Base-by-base conservation (phyloP, 169 alveolate genomes). In the Miamiensis avidus region DNA sequence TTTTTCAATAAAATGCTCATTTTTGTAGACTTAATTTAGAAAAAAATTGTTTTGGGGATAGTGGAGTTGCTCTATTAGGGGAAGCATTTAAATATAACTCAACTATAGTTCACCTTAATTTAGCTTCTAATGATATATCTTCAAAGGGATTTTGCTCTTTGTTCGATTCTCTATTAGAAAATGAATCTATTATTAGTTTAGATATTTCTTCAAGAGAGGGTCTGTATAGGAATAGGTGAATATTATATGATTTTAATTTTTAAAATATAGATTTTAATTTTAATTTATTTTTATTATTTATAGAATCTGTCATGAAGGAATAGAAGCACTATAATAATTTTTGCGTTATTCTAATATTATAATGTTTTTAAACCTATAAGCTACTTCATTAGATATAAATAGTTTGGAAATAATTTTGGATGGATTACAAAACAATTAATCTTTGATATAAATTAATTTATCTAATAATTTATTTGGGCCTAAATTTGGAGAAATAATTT, bases 141-240 rank as follows among this genome's bases (percentile, higher is more conserved):
- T 87, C 93, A 4, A 89, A 90, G 72, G 98, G 98, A 33, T 96
- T 95, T 29, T 77, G 86, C 29, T 75, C 74, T 29, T 77, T 95
- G n/a, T 92, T 93, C 79, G 90, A 82, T 69, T 65, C 83, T 69
- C 74, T 95, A 77, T 31, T 86, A 25, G 74, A 83, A 29, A 91
- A 94, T 81, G 79, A 86, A 29, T 89, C 94, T 20, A 49, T 95
- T 4, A 86, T 91, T 20, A 86, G 95, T 34, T 69, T 95, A 29
- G 92, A 89, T 69, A 34, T 95, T 31, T 89, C 95, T 26, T 82
- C 94, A n/a, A 86, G 83, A 29, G 98, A 95, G 73, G 97, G 97
- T 1, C 82, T 95, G 34, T 78, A 93, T 78, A 91, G 96, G 75
- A 95, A 95, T 86, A 92, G 93, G 69, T 49, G 20, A 49, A 49